Conservation (phyloP, 2,329 filamentous ascomycete species). For the Epicoccum sorghinum region DNA sequence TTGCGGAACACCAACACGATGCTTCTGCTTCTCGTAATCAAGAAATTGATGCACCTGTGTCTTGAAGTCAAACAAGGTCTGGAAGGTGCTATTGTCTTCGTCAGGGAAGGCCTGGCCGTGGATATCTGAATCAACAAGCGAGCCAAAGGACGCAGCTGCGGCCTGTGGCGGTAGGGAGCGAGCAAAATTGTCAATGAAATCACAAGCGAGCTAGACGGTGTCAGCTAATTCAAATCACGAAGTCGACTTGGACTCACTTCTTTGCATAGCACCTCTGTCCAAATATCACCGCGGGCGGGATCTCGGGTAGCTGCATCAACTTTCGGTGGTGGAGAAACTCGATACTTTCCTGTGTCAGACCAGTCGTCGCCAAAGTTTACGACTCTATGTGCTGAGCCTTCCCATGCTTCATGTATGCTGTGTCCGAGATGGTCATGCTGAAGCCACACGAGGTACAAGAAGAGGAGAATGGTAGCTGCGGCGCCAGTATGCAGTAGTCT, state of each 20-base stretch:
- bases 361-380: conserved; percentile 50
- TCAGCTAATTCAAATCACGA: conserved; percentile 25
- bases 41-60: conserved; percentile 47
- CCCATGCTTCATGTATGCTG: conserved; percentile 38
- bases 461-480: conserved; percentile 28
- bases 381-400: conserved; percentile 36
- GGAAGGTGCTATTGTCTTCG: conserved; percentile 24
- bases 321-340: conserved; percentile 36
- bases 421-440: conserved; percentile 33
- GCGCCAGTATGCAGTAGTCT: conserved; percentile 39
- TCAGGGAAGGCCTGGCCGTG: conserved; percentile 30
- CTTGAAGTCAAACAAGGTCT: conserved; percentile 43
- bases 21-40: conserved; percentile 31
- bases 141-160: conserved; percentile 27
- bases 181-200: conserved; percentile 47
- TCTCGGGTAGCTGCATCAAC: conserved; percentile 32
- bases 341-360: conserved; percentile 47
- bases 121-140: conserved; percentile 41
- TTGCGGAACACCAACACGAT: conserved; percentile 23
- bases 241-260: conserved; percentile 29
- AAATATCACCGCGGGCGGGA: conserved; percentile 38
- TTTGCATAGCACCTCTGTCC: conserved; percentile 47
- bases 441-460: conserved; percentile 42
- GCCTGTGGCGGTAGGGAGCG: conserved; percentile 35
- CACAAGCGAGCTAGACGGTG: conserved; percentile 41